phyloP scores from a whole-genome alignment of 495 filamentous ascomycete genomes.

The Daldinia bambusicola region DNA sequence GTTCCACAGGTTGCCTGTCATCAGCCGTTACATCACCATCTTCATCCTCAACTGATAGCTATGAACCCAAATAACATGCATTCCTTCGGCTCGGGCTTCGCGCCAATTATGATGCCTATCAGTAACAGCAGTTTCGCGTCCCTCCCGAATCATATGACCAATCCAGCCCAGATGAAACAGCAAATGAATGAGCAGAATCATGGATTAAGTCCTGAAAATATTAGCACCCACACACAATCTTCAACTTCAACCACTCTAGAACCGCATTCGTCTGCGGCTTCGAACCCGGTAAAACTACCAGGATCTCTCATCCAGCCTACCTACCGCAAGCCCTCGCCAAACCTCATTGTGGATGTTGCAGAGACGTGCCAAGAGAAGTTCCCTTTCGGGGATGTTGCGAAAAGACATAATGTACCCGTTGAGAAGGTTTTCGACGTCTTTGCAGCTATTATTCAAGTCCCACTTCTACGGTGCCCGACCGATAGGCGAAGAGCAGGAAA shows the following conservation, averaged over 20 bases:
- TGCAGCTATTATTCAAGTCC: constrained; percentile 56
- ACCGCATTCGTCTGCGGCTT: neutral
- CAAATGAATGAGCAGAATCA: constrained; percentile 4
- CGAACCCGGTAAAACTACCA: constrained; percentile 38
- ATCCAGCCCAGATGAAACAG: constrained; percentile 26
- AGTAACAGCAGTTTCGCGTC: constrained; percentile 27
- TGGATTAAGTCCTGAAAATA: constrained; percentile 23
- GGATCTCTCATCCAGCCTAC: constrained; percentile 45
- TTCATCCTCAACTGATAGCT: constrained; percentile 42
- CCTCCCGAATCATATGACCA: constrained; percentile 24
- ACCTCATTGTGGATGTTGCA: constrained; percentile 60
- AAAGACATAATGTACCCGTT: constrained; percentile 53
- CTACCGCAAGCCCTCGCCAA: constrained; percentile 49
- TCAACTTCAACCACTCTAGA: constrained; percentile 7
- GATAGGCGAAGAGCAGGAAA: constrained; percentile 53
- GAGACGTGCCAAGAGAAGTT: constrained; percentile 59
- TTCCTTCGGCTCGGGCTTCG: constrained; percentile 27
- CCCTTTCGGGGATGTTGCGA: constrained; percentile 57
- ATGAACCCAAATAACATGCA: constrained; percentile 40
- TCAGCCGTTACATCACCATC: constrained; percentile 31
- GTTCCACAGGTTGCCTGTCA: constrained; percentile 38
- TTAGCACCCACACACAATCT: constrained; percentile 33
- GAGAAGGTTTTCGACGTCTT: constrained; percentile 59
- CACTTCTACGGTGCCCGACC: constrained; percentile 56
- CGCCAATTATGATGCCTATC: constrained; percentile 40